Base-by-base conservation (phyloP, 306 rosid species). In the Astragalus glycyphyllos region DNA sequence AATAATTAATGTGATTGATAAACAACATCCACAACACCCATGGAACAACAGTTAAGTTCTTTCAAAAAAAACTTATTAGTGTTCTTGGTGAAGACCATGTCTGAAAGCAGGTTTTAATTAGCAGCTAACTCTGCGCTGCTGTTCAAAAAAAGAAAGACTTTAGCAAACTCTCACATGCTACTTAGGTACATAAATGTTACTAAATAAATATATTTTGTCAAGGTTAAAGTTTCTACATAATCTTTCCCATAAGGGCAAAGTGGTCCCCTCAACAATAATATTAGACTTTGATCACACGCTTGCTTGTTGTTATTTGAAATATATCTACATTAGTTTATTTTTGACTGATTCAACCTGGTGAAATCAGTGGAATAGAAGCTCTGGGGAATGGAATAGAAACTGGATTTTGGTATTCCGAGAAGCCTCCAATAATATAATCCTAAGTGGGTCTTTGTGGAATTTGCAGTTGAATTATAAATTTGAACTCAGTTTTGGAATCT, bases 341-440 rank as follows among this genome's bases (percentile, higher is more conserved):
- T 57, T 42, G 67, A 80, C 71, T 64, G 68, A 13, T 79, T 76
- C 44, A 66, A 57, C 71, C 96, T 87, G 97, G 78, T 90, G 86
- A 77, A 78, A 72, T 72, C 95, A 89, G 96, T 89, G 89, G 99
- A 95, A 91, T 95, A 95, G 99, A 95, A 95, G 83, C 92, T 89
- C 77, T 89, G 96, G 95, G 93, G 96, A 95, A 95, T 89, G 97
- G 99, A 95, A 95, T 95, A 89, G 99, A 95, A 95, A 85, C 99
- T 62, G 97, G 92, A 91, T 87, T 89, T 87, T 83, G 77, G 84
- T 84, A 89, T 87, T 86, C 79, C 83, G 77, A 91, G 96, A 88
- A 72, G 54, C 82, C 77, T 63, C 54, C 34, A 80, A 77, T 86
- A 69, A 34, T 72, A 76, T 69, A 83, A 81, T 81, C 69, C 70